Conservation (phyloP, 768 basidiomycete genomes). For the Pisolithus albus region DNA sequence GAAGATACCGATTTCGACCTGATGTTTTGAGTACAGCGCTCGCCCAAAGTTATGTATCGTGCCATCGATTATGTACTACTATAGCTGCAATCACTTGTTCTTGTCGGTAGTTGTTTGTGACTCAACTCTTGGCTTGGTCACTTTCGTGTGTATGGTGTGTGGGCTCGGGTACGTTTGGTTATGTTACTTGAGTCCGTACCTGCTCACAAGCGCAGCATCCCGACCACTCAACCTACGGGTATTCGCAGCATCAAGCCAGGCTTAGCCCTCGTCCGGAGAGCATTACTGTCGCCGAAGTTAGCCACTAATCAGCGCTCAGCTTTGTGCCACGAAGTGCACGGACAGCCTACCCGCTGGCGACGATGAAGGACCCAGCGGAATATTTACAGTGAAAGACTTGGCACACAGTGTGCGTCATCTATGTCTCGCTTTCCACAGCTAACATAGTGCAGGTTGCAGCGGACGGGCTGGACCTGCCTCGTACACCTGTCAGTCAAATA, state of each 20-base stretch:
- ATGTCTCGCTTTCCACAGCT: neutral
- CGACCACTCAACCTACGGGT: no score
- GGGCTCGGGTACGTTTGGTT: no score
- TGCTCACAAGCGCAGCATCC: no score
- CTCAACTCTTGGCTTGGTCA: no score
- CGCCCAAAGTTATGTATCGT: no score
- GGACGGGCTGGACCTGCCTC: constrained; percentile 90
- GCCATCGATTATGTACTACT: no score
- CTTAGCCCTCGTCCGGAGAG: constrained; percentile 93
- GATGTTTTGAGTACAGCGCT: no score
- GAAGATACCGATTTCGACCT: no score
- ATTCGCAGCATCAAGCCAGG: constrained; percentile 60
- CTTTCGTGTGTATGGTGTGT: no score
- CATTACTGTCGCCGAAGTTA: constrained; percentile 94
- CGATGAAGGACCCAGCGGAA: constrained; percentile 95
- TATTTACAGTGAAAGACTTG: constrained; percentile 98
- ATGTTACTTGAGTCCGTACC: neutral
- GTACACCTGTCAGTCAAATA: constrained; percentile 84
- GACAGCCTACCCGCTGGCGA: constrained; percentile 99
- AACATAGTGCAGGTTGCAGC: constrained; percentile 73
- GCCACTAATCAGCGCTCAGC: no score
- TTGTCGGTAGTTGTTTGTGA: no score
- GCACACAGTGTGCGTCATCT: constrained; percentile 76
- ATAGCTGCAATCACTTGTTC: no score
- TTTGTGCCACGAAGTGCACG: constrained; percentile 96